Conservation (phyloP, 495 filamentous ascomycete species). For the Sordaria brevicollis region DNA sequence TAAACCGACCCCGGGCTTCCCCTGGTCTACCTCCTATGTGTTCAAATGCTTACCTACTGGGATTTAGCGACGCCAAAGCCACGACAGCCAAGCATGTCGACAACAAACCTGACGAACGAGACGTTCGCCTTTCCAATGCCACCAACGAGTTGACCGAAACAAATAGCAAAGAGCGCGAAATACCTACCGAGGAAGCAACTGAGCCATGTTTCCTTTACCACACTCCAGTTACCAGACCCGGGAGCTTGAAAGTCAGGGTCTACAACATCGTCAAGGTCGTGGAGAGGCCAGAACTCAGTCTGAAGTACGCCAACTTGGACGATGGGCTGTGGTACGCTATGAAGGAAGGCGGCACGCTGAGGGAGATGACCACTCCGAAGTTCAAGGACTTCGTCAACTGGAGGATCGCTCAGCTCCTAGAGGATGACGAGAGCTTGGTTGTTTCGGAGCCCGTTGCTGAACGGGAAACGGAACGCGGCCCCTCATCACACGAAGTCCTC, state of each 20-base stretch:
- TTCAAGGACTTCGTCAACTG: neutral
- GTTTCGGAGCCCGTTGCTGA: neutral
- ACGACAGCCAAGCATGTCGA: no score
- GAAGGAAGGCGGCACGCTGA: neutral
- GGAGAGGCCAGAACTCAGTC: neutral
- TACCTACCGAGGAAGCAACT: no score
- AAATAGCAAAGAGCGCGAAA: no score
- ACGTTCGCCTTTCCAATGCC: no score
- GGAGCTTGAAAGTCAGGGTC: neutral
- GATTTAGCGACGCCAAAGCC: no score
- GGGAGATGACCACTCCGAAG: neutral
- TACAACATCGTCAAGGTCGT: neutral
- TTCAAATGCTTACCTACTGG: no score
- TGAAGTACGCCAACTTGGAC: neutral
- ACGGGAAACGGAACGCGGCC: neutral
- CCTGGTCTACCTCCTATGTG: no score
- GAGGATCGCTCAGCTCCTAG: neutral
- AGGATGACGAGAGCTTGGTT: neutral
- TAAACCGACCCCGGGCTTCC: no score
- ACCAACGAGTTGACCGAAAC: no score
- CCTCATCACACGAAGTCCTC: no score
- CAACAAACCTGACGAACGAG: no score
- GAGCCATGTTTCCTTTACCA: neutral
- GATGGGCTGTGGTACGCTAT: neutral
- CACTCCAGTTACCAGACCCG: neutral